Conservation (phyloP, 495 filamentous ascomycete species). For the Sordaria brevicollis region DNA sequence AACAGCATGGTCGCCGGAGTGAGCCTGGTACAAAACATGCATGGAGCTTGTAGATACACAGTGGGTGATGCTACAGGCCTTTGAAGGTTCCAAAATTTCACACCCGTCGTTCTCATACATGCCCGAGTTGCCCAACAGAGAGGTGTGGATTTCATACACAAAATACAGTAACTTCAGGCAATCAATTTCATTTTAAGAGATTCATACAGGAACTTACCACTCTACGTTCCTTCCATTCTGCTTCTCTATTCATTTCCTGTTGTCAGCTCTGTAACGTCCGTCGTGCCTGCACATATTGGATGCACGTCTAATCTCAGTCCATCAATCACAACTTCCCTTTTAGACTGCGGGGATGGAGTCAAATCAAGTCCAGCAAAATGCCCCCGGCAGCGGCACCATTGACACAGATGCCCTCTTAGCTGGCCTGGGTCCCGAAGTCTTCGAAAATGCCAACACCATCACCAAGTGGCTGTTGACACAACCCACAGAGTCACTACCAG, state of each 20-base stretch:
- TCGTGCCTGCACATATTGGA: background rate
- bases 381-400: background rate
- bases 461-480: slow-evolving; percentile 19
- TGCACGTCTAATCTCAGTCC: background rate
- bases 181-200: background rate
- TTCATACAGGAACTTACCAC: background rate
- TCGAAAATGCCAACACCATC: slow-evolving; percentile 25
- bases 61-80: background rate
- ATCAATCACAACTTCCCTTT: background rate
- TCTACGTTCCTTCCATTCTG: background rate
- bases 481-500: slow-evolving; percentile 3
- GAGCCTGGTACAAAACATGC: background rate
- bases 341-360: background rate
- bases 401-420: slow-evolving; percentile 1
- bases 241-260: background rate
- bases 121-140: background rate
- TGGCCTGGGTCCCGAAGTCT: slow-evolving; percentile 4
- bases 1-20: background rate
- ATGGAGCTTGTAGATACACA: background rate
- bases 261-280: background rate
- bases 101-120: background rate
- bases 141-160: background rate
- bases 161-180: background rate
- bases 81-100: background rate
- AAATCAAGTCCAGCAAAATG: background rate